Evolutionary conservation across 2,329 filamentous ascomycete species (phyloP), one percentile per base, ranked within the genome.

Genomic region (Arthrobotrys entomopaga): DNA sequence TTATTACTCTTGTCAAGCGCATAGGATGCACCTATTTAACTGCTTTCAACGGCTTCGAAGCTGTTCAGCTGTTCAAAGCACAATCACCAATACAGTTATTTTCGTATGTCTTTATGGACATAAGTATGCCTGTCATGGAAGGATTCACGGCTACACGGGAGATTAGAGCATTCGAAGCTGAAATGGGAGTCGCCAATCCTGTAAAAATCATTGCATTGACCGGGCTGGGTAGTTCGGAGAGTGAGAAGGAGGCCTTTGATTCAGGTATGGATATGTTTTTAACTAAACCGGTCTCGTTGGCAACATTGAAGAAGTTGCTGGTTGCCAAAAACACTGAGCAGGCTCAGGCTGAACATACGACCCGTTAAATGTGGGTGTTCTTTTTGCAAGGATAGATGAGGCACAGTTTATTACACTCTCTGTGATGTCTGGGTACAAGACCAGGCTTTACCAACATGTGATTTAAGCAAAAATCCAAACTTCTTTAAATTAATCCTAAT

Each of bases 111-210:
- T 58, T 93, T 3, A 92, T 93, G 90, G 91, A 93, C 79, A 84
- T 92, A 48, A 90, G 92, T 78, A 93, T 93, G 91, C 91, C 91
- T 0, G 85, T 92, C 46, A 93, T 93, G 91, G 90, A 93, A 77
- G 91, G 91, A 42, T 87, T 91, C 81, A 90, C 89, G 1, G 92
- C 90, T 75, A 88, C 90, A 13, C 84, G 85, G 43, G 86, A 83
- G 71, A 92, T 94, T 60, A 85, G 91, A 16, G 85, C 89, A 73
- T 83, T 91, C 16, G 90, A 93, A 80, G 82, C 81, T 53, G 84
- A 46, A 46, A 58, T 26, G 34, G 54, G 38, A 5, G 34, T 58
- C 3, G 54, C 16, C 19, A 46, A 58, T 24, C 82, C 82, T 0
- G 82, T 84, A 0, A 83, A 82, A 0, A 83, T 87, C 26, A 84